Evolutionary conservation across 2,329 filamentous ascomycete genomes (phyloP).

Genomic region (Colletotrichum nymphaeae): DNA sequence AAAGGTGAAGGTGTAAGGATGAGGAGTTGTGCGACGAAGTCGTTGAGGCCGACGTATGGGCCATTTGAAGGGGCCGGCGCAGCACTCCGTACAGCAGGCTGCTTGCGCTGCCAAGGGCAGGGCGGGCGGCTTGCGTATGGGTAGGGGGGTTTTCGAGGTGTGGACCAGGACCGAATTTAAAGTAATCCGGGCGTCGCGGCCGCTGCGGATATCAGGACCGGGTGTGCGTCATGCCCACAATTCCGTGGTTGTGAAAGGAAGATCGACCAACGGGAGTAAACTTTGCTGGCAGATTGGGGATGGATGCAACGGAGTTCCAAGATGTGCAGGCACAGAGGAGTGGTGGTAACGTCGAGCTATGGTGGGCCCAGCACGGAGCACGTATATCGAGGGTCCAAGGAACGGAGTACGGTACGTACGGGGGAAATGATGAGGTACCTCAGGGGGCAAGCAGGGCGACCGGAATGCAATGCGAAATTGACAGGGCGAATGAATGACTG

Average conservation of each 20-base stretch:
- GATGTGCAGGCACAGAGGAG: constrained; percentile 13
- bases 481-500: neutral
- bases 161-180: constrained; percentile 11
- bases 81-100: neutral
- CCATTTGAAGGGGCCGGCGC: constrained; percentile 21
- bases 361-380: constrained; percentile 12
- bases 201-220: constrained; percentile 23
- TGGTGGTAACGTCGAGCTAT: constrained; percentile 9
- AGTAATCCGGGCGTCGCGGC: constrained; percentile 27
- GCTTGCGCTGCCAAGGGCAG: neutral
- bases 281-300: neutral
- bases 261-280: constrained; percentile 1
- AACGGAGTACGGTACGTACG: neutral
- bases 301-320: neutral
- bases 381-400: neutral
- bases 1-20: neutral
- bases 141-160: neutral
- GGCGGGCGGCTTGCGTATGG: constrained; percentile 5
- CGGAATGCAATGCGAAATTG: constrained; percentile 8
- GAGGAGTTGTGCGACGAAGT: constrained; percentile 22
- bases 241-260: neutral
- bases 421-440: constrained; percentile 2
- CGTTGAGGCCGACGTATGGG: constrained; percentile 21
- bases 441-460: neutral
- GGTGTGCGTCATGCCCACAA: constrained; percentile 26